Base-by-base conservation (phyloP, 2,329 filamentous ascomycete genomes). In the Fusarium azukiicola region DNA sequence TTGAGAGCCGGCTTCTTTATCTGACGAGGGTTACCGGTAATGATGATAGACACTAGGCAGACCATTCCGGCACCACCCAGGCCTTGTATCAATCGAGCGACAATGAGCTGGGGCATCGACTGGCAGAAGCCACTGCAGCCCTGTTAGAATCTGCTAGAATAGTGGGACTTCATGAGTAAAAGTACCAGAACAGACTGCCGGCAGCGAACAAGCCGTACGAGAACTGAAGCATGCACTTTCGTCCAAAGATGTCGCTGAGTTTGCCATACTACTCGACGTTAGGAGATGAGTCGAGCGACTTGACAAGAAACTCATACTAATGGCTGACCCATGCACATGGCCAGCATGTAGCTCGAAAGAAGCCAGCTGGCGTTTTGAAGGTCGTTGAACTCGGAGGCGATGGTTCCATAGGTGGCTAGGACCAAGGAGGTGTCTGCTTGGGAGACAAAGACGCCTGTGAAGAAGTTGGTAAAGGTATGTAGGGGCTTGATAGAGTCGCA, bases 391-490 rank as follows among this genome's bases (percentile, higher is more conserved):
- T 63, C 58, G 16, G 58, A 63, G 9, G 58, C 58, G 17, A 63
- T 63, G 38, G n/a, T 16, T 21, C 40, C 38, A 27, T 32, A 42
- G 2, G 58, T 63, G 38, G 40, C 58, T 8, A 63, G 40, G 11
- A 63, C 58, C 5, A 46, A 23, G 6, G 58, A 63, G 17, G 58
- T 42, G 58, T 63, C 58, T 63, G 58, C 58, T 44, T 63, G 58
- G 2, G 58, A 42, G 7, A 63, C 23, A 27, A 63, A 44, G 58
- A 63, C 40, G 6, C 58, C 58, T 63, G 11, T 6, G 19, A n/a
- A 16, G 21, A 10, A 14, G 16, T 14, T 6, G 4, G 23, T 58
- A 21, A 58, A 38, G 27, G n/a, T 38, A 14, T n/a, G 32, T 16
- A 58, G 54, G 13, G 32, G 16, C 8, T 5, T 38, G 7, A 27